Base-by-base conservation (phyloP, 2,329 filamentous ascomycete genomes). In the Plectosphaerella plurivora region DNA sequence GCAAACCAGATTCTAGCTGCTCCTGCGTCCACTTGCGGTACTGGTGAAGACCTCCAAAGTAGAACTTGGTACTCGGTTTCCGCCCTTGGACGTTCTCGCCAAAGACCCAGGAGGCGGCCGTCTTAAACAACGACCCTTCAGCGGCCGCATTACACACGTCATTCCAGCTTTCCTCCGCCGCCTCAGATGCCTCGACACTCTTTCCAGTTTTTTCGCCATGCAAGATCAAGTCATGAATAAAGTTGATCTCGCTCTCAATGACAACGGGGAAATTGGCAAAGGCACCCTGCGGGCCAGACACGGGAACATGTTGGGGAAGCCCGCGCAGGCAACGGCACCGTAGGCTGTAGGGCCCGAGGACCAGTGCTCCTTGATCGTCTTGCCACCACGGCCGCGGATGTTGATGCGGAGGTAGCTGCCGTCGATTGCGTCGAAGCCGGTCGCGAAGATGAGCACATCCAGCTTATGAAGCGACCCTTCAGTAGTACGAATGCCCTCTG, bases 231-330 rank as follows among this genome's bases (percentile, higher is more conserved):
- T 37, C 35, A 11, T 11, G 11, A n/a, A 37, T 37, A n/a, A 37
- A 37, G 8, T 4, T n/a, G 35, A 37, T 37, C 35, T 37, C 35
- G 35, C 35, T 37, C 47, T 48, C 46, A 12, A 48, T 35, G 14
- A 35, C 46, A 33, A 33, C 18, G 16, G 46, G 46, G 33, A 48
- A 35, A 6, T 48, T 48, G 33, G n/a, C n/a, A 20, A 48, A 48
- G 3, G 46, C 24, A 18, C 46, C 46, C 36, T 48, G 33, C 11
- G 46, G 46, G 8, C 46, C 46, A n/a, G 25, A 35, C n/a, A 48
- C 33, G 36, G 28, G 7, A 48, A 48, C 46, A 63, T 59, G 47
- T 65, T 70, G 5, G 60, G 55, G 53, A 73, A 72, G 2, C 66
- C 70, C 1, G 68, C 33, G 33, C 46, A 48, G 1, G 14, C 25